A percentile compares a stretch with the other conserved stretches of the same genome.
phyloP scores from a whole-genome alignment of 768 basidiomycete genomes.

The Psilocybe azurescens region DNA sequence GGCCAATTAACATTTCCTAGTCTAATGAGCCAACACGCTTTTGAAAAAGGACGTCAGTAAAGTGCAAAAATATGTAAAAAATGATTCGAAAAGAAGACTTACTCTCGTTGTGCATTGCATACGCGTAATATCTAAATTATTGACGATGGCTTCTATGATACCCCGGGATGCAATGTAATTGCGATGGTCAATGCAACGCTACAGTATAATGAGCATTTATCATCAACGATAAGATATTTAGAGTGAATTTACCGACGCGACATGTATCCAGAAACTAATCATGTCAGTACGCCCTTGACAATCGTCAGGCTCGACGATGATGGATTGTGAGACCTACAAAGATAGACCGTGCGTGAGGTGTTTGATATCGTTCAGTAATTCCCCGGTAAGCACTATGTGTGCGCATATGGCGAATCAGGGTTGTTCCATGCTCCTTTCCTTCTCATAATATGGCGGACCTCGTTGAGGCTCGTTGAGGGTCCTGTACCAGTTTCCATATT shows the following conservation, averaged over 20 bases:
- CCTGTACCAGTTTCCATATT: constrained; percentile 39
- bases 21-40: constrained; percentile 9
- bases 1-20: not conserved
- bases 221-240: not conserved
- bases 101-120: constrained; percentile 13
- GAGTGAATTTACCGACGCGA: constrained; percentile 43
- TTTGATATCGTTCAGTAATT: constrained; percentile 23
- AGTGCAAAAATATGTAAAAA: no score
- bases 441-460: constrained; percentile 15
- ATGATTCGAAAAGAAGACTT: no score
- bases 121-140: constrained; percentile 41
- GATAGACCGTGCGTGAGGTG: constrained; percentile 41
- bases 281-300: constrained; percentile 30
- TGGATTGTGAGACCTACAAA: constrained; percentile 42
- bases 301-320: constrained; percentile 29
- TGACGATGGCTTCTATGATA: constrained; percentile 44
- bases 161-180: constrained; percentile 50
- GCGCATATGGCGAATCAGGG: no score
- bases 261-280: constrained; percentile 49
- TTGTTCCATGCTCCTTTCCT: no score
- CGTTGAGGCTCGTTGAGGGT: no score
- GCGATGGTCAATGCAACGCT: constrained; percentile 50
- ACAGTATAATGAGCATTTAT: not conserved
- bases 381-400: not conserved
- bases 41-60: no score